Base-by-base conservation (phyloP, 106 monocot genomes). In the Phalaenopsis aphrodite region DNA sequence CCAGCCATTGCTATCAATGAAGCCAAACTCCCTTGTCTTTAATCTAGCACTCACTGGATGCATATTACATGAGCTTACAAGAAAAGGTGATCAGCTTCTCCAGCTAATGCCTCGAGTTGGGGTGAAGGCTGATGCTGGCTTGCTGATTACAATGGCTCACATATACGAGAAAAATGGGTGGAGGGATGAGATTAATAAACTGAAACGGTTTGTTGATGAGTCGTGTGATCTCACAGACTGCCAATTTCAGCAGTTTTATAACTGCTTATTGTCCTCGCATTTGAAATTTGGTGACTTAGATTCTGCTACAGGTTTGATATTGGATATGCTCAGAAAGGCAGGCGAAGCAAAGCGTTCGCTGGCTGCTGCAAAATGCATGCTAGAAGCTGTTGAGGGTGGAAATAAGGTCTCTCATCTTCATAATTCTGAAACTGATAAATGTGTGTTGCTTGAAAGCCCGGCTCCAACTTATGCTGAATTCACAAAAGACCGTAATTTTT, bases 141-240 rank as follows among this genome's bases (percentile, higher is more conserved):
- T 95, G 55, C 80, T 99, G 42, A 88, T 99, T 75, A 73, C 87
- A 36, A 95, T 93, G 91, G 95, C 95, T 78, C 81, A 72, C 66
- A 83, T 99, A 78, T 92, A 91, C 86, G 99, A 99, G 66, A 93
- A 81, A 56, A 99, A 99, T 78, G 95, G 95, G 43, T 84, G 76
- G 71, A 75, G 82, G 78, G 86, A 90, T 84, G 95, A 99, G 69
- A 80, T 99, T 21, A 89, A 79, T 83, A 93, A 95, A 68, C 82
- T 93, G 52, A 89, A 83, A 82, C 45, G 93, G 46, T 87, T 88
- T 87, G 81, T 99, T 72, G 85, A 93, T 61, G 91, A 95, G 68
- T 80, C 78, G 2, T 81, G 78, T 84, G 88, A 74, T 42, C 77
- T 99, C 85, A 81, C 64, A 78, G 83, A 85, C 58, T 83, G 73